Evolutionary conservation across 495 filamentous ascomycete species (phyloP).

Genomic region (Articulospora tetracladia): DNA sequence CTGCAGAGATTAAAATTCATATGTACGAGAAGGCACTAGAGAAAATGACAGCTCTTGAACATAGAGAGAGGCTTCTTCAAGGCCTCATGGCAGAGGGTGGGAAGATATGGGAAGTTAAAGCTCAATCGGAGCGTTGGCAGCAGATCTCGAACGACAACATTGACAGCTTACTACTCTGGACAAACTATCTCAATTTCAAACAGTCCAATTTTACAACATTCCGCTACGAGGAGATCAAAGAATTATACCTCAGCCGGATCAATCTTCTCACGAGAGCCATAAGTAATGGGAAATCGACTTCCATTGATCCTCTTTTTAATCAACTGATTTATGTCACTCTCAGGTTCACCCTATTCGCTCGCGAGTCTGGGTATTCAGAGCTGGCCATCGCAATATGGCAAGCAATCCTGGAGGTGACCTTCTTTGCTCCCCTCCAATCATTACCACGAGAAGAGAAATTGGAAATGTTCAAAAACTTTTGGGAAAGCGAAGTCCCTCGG

Average conservation of each 20-base stretch:
- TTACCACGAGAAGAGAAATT: constrained; percentile 5
- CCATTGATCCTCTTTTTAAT: constrained; percentile 31
- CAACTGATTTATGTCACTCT: constrained; percentile 72
- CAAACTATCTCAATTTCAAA: constrained; percentile 67
- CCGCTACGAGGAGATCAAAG: constrained; percentile 59
- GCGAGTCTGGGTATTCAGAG: constrained; percentile 79
- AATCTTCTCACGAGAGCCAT: constrained; percentile 38
- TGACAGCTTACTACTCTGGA: constrained; percentile 63
- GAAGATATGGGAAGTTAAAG: constrained; percentile 66
- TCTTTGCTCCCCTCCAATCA: constrained; percentile 45
- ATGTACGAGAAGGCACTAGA: constrained; percentile 77
- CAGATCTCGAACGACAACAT: constrained; percentile 53
- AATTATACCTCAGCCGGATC: constrained; percentile 54
- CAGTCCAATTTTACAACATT: constrained; percentile 68
- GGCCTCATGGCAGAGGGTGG: constrained; percentile 68
- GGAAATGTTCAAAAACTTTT: constrained; percentile 49
- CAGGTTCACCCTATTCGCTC: constrained; percentile 66
- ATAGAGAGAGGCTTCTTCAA: constrained; percentile 55
- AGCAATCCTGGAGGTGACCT: constrained; percentile 69
- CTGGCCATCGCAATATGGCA: constrained; percentile 80
- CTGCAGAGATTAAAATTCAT: constrained; percentile 73
- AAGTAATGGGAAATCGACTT: constrained; percentile 14
- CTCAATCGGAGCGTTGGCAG: constrained; percentile 61
- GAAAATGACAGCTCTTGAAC: constrained; percentile 35
- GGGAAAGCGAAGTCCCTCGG: constrained; percentile 80